Percentiles rank a stretch among this genome's conserved stretches.
Conservation (phyloP, 140 eudicot genomes). For the Senecio squalidus region DNA sequence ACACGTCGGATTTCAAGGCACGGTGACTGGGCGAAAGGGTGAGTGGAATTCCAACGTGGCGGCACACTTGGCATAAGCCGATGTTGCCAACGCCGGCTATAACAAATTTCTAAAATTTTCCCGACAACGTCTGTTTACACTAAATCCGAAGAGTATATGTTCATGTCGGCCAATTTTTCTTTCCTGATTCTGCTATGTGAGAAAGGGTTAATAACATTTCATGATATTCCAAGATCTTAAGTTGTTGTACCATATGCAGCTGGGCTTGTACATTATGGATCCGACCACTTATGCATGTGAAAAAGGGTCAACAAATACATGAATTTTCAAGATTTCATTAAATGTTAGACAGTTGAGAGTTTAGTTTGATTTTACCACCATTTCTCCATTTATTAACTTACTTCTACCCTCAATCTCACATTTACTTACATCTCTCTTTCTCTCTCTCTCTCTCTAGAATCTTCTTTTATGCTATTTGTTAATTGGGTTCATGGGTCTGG, state of each 20-base stretch:
- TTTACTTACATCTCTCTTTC: slow-evolving; percentile 8
- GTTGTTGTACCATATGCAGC: slow-evolving; percentile 2
- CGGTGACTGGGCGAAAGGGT: too few species aligned
- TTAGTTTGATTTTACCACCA: slow-evolving; percentile 16
- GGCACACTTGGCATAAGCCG: too few species aligned
- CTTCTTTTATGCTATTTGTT: slow-evolving; percentile 1
- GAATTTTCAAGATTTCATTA: slow-evolving; percentile 36
- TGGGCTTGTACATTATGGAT: slow-evolving; percentile 1
- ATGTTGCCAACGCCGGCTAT: too few species aligned
- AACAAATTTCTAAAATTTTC: too few species aligned
- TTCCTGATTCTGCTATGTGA: not conserved
- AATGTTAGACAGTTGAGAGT: slow-evolving; percentile 71
- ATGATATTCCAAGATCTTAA: not conserved
- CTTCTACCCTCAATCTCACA: slow-evolving; percentile 19
- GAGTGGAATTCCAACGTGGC: too few species aligned
- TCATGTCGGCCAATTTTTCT: too few species aligned
- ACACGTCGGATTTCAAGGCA: too few species aligned
- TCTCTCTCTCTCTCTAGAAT: slow-evolving; percentile 16
- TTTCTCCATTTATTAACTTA: slow-evolving; percentile 38
- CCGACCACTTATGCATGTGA: slow-evolving; percentile 24
- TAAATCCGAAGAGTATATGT: too few species aligned
- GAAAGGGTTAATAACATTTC: not conserved
- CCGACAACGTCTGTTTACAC: too few species aligned
- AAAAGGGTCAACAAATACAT: slow-evolving; percentile 23
- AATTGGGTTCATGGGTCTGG: slow-evolving; percentile 46